Conservation (phyloP, 768 basidiomycete genomes). For the Cystobasidium tubakii region DNA sequence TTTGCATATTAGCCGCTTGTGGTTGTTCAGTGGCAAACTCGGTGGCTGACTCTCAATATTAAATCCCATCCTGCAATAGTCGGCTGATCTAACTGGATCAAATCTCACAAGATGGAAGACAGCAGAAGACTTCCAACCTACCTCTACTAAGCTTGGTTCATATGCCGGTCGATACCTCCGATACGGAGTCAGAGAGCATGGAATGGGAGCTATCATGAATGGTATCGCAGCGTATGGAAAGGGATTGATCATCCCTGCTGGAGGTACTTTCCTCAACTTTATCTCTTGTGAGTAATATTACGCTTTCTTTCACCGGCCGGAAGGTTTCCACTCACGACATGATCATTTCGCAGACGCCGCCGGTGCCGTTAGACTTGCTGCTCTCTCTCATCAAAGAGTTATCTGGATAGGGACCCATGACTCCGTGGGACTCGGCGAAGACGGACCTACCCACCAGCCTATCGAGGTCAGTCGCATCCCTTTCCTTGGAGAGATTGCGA, state of each 20-base stretch:
- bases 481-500: no score
- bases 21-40: no score
- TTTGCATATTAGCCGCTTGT: no score
- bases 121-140: slow-evolving; percentile 85
- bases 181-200: slow-evolving; percentile 96
- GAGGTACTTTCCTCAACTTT: slow-evolving; percentile 71
- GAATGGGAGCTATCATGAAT: slow-evolving; percentile 92
- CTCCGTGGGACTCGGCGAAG: slow-evolving; percentile 76
- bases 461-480: no score
- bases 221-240: slow-evolving; percentile 82
- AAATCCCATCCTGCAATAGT: slow-evolving; percentile 1
- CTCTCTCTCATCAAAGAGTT: slow-evolving; percentile 79
- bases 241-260: slow-evolving; percentile 67
- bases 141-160: slow-evolving; percentile 71
- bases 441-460: slow-evolving; percentile 94
- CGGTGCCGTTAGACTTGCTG: slow-evolving; percentile 87
- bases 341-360: no score
- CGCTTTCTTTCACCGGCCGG: no score
- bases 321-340: no score
- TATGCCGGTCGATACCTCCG: slow-evolving; percentile 87
- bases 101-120: slow-evolving; percentile 68
- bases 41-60: no score
- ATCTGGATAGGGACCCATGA: slow-evolving; percentile 97
- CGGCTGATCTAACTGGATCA: slow-evolving; percentile 48
- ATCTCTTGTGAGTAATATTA: slow-evolving; percentile 36